These are phyloP conservation scores for Gossypium laxum DNA, from an alignment of 441 rosid species.

Conservation along the genomic window DNA sequence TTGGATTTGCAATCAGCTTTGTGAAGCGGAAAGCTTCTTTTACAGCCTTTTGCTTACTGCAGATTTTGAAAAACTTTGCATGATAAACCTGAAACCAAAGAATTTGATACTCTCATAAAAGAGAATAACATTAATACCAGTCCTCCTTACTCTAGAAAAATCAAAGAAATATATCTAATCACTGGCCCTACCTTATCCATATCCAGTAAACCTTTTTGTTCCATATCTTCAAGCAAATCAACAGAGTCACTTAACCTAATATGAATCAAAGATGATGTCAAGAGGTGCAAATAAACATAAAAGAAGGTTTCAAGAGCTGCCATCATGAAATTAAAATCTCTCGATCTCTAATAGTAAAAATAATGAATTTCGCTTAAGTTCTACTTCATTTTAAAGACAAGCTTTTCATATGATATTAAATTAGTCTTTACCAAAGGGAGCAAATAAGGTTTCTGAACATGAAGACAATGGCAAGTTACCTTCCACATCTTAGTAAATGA, in stretches of 20 bases:
- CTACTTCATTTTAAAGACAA: background rate
- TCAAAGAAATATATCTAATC: background rate
- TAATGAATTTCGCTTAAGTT: background rate
- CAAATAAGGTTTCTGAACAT: slow-evolving; percentile 15
- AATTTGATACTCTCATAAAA: background rate
- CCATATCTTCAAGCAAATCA: slow-evolving; percentile 65
- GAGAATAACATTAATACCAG: background rate
- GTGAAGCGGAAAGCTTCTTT: slow-evolving; percentile 78
- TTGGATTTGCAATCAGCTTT: slow-evolving; percentile 68
- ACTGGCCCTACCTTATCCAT: slow-evolving; percentile 55
- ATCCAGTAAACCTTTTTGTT: slow-evolving; percentile 47
- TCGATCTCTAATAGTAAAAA: background rate
- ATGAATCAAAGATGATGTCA: slow-evolving; percentile 18
- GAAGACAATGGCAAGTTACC: slow-evolving; percentile 35
- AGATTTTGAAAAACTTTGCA: slow-evolving; percentile 58
- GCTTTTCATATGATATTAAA: slow-evolving; percentile 8
- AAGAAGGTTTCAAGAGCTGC: background rate
- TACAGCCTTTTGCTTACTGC: slow-evolving; percentile 60
- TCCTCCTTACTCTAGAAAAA: background rate
- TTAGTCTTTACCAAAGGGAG: background rate
- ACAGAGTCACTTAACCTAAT: slow-evolving; percentile 58
- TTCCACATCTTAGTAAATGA: slow-evolving; percentile 52
- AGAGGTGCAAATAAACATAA: slow-evolving; percentile 6
- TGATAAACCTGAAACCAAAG: slow-evolving; percentile 60
- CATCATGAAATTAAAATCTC: slow-evolving; percentile 9